A percentile compares a stretch with the other conserved stretches of the same genome.
Evolutionary conservation across 805 yeast genomes (phyloP).

Genomic region (Candida ascalaphidarum): DNA sequence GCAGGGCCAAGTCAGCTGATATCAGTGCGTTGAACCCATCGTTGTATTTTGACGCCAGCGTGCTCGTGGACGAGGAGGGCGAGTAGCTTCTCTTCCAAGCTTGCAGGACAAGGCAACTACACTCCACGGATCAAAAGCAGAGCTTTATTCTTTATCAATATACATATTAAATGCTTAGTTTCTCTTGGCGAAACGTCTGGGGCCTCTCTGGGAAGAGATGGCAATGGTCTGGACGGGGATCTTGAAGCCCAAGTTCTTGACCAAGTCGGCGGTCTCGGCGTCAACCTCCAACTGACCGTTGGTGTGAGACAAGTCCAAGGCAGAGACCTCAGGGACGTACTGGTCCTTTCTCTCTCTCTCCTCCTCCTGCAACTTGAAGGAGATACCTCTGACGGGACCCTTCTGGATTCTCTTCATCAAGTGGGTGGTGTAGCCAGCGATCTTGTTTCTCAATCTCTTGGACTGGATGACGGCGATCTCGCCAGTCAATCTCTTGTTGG

Average conservation of each 20-base stretch:
- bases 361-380: constrained; percentile 99
- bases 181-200: constrained; percentile 92
- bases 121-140: too few relatives aligned
- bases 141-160: too few relatives aligned
- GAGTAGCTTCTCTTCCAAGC: too few relatives aligned
- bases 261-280: constrained; percentile 91
- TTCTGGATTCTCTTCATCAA: constrained; percentile 99
- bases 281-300: constrained; percentile 96
- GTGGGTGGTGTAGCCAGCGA: constrained; percentile 99
- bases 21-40: constrained; percentile 80
- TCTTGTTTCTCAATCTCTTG: constrained; percentile 99
- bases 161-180: constrained; percentile 35
- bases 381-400: constrained; percentile 99
- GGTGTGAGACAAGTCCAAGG: constrained; percentile 95
- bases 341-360: constrained; percentile 99
- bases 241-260: constrained; percentile 84
- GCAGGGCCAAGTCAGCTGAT: constrained; percentile 69
- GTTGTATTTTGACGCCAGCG: constrained; percentile 72
- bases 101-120: too few relatives aligned
- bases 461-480: constrained; percentile 99
- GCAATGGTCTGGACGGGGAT: constrained; percentile 80
- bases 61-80: constrained; percentile 24
- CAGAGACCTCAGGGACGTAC: constrained; percentile 99
- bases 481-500: constrained; percentile 98
- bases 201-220: constrained; percentile 82